Base-by-base conservation (phyloP, 768 basidiomycete genomes). In the Boletellus ananas region DNA sequence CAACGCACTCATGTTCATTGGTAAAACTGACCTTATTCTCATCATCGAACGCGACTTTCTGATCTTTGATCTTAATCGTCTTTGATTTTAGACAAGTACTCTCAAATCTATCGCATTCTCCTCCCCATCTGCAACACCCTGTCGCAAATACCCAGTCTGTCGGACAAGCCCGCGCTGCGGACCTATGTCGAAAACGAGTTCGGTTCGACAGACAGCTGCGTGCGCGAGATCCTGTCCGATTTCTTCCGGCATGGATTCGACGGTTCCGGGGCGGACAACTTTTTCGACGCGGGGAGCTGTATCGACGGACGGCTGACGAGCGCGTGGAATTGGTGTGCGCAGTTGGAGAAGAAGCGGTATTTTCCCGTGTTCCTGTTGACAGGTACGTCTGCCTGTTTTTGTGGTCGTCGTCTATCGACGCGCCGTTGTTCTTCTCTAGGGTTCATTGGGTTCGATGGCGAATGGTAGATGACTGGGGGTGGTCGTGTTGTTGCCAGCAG, bases 321-420 rank as follows among this genome's bases (percentile, higher is more conserved):
- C 65, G 90, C 90, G 4, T 93, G 90, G 90, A 90, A 93, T 64
- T 93, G 90, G 90, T 93, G 90, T 70, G 82, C 84, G 43, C 77
- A 75, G 40, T 66, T 93, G 57, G 90, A 92, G 74, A 93, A 91
- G 74, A 93, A 93, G 71, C 74, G 83, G 43, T 93, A 82, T 63
- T 90, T 91, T 73, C 83, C 79, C 6, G 71, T 90, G 18, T 92
- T 92, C 66, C 69, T 92, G 52, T 71, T 93, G 45, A 79, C 81
- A 40, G 87, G 88, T 88, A 51, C 57, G 84, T 49, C 5, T 37
- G 13, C 11, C n/a, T 18, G 21, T 27, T 3, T 3, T 35, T 12
- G 34, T 43, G 20, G 14, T n/a, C 6, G 14, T n/a, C 6, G 45
- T 47, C 3, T 18, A 18, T 18, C 43, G 14, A 21, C 34, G 34